Base-by-base conservation (phyloP, 192 early-diverging fungal species). In the Obelidium mucronatum region DNA sequence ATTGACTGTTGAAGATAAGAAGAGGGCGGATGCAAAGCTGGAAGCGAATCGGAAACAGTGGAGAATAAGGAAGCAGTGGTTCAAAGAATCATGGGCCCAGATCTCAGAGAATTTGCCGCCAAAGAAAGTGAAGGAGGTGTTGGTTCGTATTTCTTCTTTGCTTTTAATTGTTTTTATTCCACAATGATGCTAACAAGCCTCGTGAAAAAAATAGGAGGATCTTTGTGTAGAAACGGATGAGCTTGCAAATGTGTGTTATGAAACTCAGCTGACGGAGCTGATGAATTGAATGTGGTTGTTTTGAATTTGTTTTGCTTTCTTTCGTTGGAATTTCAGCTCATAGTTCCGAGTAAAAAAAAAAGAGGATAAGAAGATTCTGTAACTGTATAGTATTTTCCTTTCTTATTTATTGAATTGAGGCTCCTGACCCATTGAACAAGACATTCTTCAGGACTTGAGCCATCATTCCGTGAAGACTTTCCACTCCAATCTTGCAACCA, bases 391-490 rank as follows among this genome's bases (percentile, higher is more conserved):
- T 22, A 22, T 22, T 51, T 51, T 51, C 48, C 8, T 8, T 22
- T 51, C 22, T 51, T 8, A 22, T 51, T 51, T 51, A 64, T 34
- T 68, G 15, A 35, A 6, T 58, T 42, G n/a, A n/a, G n/a, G n/a
- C n/a, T n/a, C n/a, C n/a, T n/a, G n/a, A n/a, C 44, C 19, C 44
- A 19, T 93, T 96, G 78, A 96, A 96, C 28, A 95, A 73, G 11
- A 91, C 73, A 66, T 93, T 84, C 71, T 95, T 95, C n/a, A 96
- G 78, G 3, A 96, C 91, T 73, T 96, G 95, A 5, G 91, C 85
- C 62, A 96, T 89, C 56, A 94, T 71, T 1, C 92, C 93, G 76
- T 96, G 95, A 0, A 85, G 81, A n/a, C 90, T 89, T 73, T 96
- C 95, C 8, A 87, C 83, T 3, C 91, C 87, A 37, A 94, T 94